These are phyloP conservation scores for Globisporangium cystogenes DNA, from an alignment of 352 stramenopile genomes.

Conservation along the genomic window DNA sequence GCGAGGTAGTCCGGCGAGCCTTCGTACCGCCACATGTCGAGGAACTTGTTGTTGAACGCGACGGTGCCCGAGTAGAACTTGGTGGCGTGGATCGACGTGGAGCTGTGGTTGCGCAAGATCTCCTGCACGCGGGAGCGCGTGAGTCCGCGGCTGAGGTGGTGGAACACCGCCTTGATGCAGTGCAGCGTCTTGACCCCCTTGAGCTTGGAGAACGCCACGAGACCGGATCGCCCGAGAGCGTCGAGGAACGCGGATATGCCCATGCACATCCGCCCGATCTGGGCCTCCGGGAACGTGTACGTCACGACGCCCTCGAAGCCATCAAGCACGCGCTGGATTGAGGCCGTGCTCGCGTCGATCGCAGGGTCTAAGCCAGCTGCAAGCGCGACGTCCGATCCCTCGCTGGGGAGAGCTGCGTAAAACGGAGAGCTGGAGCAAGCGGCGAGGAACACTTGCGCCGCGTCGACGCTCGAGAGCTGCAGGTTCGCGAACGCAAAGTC, in stretches of 20 bases:
- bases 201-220: constrained; percentile 41
- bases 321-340: constrained; percentile 37
- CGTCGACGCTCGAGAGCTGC: constrained; percentile 62
- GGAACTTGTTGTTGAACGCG: constrained; percentile 74
- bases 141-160: constrained; percentile 65
- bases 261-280: constrained; percentile 64
- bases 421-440: constrained; percentile 53
- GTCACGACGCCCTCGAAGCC: constrained; percentile 44
- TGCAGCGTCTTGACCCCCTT: constrained; percentile 40
- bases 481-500: constrained; percentile 72
- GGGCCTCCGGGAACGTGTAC: constrained; percentile 33
- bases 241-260: constrained; percentile 68
- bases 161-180: constrained; percentile 72
- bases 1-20: constrained; percentile 72
- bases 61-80: constrained; percentile 73
- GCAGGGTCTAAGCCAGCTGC: not conserved
- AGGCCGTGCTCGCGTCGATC: constrained; percentile 6
- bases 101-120: constrained; percentile 65
- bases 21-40: constrained; percentile 80
- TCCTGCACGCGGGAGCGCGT: constrained; percentile 53
- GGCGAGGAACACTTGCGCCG: constrained; percentile 63
- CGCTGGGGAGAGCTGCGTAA: constrained; percentile 23
- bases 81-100: constrained; percentile 53
- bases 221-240: constrained; percentile 41
- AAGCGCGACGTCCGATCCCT: not conserved